Conservation (phyloP, 2,329 filamentous ascomycete species). For the Ophiosphaerella narmari region DNA sequence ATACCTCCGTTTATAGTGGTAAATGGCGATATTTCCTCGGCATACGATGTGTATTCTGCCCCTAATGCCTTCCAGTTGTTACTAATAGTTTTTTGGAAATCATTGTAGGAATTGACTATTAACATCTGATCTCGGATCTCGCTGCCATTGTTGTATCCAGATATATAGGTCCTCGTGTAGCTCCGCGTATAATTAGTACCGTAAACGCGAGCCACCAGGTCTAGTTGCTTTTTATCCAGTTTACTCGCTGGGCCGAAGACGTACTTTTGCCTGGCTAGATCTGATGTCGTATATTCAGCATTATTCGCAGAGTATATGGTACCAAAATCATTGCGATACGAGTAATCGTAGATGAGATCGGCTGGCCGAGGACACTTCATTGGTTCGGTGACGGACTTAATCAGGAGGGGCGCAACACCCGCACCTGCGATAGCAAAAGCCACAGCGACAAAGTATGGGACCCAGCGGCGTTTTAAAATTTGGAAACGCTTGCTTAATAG, state of each 20-base stretch:
- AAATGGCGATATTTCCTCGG: constrained; percentile 39
- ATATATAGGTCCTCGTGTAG: background rate
- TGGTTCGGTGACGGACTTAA: constrained; percentile 61
- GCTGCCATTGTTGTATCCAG: constrained; percentile 23
- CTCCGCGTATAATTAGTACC: constrained; percentile 33
- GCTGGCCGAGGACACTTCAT: constrained; percentile 41
- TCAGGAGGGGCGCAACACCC: constrained; percentile 74
- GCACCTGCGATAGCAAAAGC: constrained; percentile 77
- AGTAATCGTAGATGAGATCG: constrained; percentile 19
- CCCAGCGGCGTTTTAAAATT: constrained; percentile 74
- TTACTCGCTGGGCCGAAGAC: constrained; percentile 21
- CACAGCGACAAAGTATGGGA: constrained; percentile 75
- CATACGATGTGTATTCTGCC: constrained; percentile 6
- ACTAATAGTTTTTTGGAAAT: constrained; percentile 60
- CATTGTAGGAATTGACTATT: constrained; percentile 64
- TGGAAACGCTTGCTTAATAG: constrained; percentile 76
- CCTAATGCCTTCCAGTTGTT: constrained; percentile 67
- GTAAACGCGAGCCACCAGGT: constrained; percentile 26
- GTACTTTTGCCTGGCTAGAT: constrained; percentile 3
- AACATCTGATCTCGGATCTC: constrained; percentile 43
- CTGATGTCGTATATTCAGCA: background rate
- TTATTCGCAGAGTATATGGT: background rate
- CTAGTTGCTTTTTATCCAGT: constrained; percentile 9
- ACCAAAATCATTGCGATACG: constrained; percentile 17
- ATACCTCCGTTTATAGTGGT: constrained; percentile 48